phyloP scores from a whole-genome alignment of 305 asterid genomes.

The Fraxinus floribunda region DNA sequence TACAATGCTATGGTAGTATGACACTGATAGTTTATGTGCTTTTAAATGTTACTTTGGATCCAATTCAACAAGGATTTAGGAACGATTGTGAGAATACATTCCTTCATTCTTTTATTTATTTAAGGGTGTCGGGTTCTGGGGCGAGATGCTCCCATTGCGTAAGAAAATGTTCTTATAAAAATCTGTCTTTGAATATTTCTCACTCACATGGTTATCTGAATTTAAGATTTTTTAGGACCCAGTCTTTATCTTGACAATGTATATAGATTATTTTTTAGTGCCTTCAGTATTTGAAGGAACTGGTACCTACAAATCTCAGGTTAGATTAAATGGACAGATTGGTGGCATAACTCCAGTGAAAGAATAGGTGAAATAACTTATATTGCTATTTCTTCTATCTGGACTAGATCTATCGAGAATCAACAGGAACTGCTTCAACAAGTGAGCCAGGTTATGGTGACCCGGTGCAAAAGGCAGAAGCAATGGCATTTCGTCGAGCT shows the following conservation, averaged over 20 bases:
- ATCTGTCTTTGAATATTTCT: neutral
- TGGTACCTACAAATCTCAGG: neutral
- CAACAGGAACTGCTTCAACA: conserved; percentile 69
- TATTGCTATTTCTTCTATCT: neutral
- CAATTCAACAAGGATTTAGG: neutral
- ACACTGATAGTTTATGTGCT: neutral
- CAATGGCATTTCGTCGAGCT: conserved; percentile 94
- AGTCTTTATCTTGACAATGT: neutral
- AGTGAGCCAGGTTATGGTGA: conserved; percentile 60
- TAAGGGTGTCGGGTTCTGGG: neutral
- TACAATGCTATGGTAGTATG: neutral
- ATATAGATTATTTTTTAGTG: neutral
- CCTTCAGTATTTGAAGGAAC: neutral
- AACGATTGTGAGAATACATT: neutral
- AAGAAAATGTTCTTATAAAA: neutral
- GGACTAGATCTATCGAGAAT: conserved; percentile 65
- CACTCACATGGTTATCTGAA: neutral
- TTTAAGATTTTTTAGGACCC: conserved; percentile 20
- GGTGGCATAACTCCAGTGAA: neutral
- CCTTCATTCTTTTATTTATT: neutral
- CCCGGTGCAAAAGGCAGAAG: conserved; percentile 85
- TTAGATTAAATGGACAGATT: conserved; percentile 5
- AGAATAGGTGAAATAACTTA: neutral
- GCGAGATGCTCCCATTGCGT: neutral
- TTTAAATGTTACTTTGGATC: neutral